Percentiles rank a stretch among this genome's conserved stretches.
phyloP scores from a whole-genome alignment of 1,284 basidiomycete species.

The Pascua sp. region DNA sequence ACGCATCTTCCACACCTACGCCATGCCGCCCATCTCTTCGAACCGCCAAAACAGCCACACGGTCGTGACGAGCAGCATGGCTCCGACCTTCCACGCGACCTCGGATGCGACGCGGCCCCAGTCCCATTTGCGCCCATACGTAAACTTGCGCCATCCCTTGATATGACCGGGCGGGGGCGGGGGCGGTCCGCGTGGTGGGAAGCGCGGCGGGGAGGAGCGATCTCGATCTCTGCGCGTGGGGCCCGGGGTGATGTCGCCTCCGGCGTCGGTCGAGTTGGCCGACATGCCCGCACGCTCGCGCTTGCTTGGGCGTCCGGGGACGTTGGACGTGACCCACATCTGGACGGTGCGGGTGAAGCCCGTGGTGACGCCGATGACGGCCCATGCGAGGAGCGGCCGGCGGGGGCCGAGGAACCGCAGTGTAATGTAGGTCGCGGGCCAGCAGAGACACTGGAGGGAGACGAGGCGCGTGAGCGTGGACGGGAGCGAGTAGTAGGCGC shows the following conservation, averaged over 20 bases:
- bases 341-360: slow-evolving; percentile 45
- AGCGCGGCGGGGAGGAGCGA: slow-evolving; percentile 6
- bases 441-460: slow-evolving; percentile 52
- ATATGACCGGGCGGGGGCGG: slow-evolving; percentile 22
- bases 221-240: not conserved
- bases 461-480: slow-evolving; percentile 49
- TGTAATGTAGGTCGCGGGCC: slow-evolving; percentile 50
- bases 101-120: slow-evolving; percentile 44
- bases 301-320: slow-evolving; percentile 10
- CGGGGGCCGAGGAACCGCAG: slow-evolving; percentile 43
- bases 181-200: not conserved
- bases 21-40: slow-evolving; percentile 15
- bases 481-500: slow-evolving; percentile 49
- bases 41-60: slow-evolving; percentile 47
- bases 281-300: no score
- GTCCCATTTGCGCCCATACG: slow-evolving; percentile 44
- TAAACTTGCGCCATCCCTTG: slow-evolving; percentile 32
- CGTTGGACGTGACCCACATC: slow-evolving; percentile 52
- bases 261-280: not conserved
- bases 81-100: slow-evolving; percentile 45
- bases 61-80: slow-evolving; percentile 39
- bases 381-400: slow-evolving; percentile 48
- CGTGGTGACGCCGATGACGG: slow-evolving; percentile 50
- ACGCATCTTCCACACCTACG: not conserved
- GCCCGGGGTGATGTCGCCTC: slow-evolving; percentile 11